Percentiles rank a stretch among this genome's conserved stretches.
phyloP scores from a whole-genome alignment of 495 filamentous ascomycete species.

The Cercophora newfieldiana region DNA sequence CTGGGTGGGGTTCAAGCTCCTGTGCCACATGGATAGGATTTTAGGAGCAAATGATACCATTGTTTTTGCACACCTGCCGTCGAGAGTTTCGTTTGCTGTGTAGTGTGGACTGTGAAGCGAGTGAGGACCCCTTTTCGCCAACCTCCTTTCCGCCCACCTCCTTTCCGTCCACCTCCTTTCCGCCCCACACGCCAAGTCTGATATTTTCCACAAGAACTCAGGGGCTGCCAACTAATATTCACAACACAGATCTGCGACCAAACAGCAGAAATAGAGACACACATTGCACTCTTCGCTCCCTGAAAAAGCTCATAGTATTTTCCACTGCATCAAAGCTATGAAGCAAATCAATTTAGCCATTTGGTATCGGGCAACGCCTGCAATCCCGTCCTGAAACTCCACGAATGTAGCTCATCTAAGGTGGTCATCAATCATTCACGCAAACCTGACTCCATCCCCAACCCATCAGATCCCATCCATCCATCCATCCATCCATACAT shows the following conservation, averaged over 20 bases:
- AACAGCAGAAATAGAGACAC: no score
- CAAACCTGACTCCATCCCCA: background rate
- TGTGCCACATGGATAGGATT: background rate
- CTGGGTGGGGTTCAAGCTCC: slow-evolving; percentile 3
- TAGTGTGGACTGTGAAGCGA: no score
- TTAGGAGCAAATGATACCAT: slow-evolving; percentile 17
- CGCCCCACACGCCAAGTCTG: no score
- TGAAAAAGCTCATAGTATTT: no score
- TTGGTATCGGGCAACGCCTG: background rate
- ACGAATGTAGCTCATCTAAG: background rate
- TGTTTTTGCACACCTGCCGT: background rate
- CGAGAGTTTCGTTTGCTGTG: background rate
- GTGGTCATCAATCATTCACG: background rate
- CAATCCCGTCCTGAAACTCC: background rate
- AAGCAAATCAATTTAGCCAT: background rate
- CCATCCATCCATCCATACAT: background rate
- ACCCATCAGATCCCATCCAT: background rate
- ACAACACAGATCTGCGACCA: no score
- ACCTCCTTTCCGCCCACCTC: no score
- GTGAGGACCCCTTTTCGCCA: no score
- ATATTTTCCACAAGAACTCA: no score
- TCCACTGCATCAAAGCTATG: no score
- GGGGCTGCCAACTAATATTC: no score
- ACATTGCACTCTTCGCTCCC: no score
- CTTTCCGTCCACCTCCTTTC: no score